These are phyloP conservation scores for Orbilia brochopaga DNA, from an alignment of 2,329 filamentous ascomycete species.

Conservation along the genomic window DNA sequence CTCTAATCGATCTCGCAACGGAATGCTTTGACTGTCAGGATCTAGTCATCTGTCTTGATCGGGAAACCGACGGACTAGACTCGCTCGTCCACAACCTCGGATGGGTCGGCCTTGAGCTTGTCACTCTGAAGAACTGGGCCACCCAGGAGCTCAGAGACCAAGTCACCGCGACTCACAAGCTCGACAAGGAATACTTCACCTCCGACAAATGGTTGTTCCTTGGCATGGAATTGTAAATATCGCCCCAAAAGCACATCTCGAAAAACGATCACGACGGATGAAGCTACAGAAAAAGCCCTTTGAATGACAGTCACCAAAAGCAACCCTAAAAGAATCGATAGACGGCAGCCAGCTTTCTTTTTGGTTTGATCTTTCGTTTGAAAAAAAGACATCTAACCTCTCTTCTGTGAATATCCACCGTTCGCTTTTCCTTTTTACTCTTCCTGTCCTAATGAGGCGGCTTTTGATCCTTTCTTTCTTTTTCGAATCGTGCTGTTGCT, in stretches of 20 bases:
- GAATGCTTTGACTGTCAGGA: constrained; percentile 75
- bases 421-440: constrained; percentile 30
- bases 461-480: constrained; percentile 34
- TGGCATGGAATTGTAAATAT: constrained; percentile 76
- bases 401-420: constrained; percentile 39
- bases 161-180: constrained; percentile 43
- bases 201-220: constrained; percentile 85
- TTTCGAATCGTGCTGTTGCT: constrained; percentile 48
- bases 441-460: constrained; percentile 26
- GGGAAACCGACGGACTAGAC: constrained; percentile 66
- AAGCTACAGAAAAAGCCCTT: constrained; percentile 31
- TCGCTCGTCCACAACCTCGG: constrained; percentile 79
- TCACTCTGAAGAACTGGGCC: constrained; percentile 78
- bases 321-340: constrained; percentile 32
- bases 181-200: constrained; percentile 64
- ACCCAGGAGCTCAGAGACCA: constrained; percentile 58
- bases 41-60: constrained; percentile 81
- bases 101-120: constrained; percentile 90
- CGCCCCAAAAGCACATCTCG: constrained; percentile 8
- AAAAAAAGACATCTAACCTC: constrained; percentile 47
- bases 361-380: constrained; percentile 24
- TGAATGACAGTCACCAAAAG: constrained; percentile 44
- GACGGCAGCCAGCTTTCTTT: constrained; percentile 26
- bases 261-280: constrained; percentile 46
- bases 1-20: constrained; percentile 85